phyloP scores from a whole-genome alignment of 2,329 filamentous ascomycete species.

The Ceratocystis variospora region DNA sequence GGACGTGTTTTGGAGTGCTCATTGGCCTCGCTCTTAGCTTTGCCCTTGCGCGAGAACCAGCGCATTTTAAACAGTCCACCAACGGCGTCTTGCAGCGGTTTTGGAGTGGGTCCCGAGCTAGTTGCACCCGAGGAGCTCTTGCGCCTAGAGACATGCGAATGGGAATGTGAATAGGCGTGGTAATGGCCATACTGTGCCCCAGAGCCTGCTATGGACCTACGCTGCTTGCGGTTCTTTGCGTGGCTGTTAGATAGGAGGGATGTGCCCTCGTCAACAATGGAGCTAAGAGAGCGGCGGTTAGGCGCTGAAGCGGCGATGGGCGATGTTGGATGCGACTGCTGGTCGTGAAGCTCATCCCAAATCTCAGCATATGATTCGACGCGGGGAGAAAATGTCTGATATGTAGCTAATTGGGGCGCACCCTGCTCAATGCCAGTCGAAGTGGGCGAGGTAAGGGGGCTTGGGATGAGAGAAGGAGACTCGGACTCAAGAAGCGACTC shows the following conservation, averaged over 20 bases:
- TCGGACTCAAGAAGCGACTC: slow-evolving; percentile 27
- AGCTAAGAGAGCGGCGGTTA: slow-evolving; percentile 24
- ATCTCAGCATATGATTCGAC: slow-evolving; percentile 53
- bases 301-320: slow-evolving; percentile 24
- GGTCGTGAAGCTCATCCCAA: slow-evolving; percentile 77
- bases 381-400: slow-evolving; percentile 24
- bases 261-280: slow-evolving; percentile 21
- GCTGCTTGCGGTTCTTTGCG: slow-evolving; percentile 32
- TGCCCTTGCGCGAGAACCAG: slow-evolving; percentile 35
- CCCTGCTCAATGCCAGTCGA: slow-evolving; percentile 22
- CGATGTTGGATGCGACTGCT: slow-evolving; percentile 25
- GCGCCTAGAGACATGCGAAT: not conserved
- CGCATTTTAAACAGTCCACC: slow-evolving; percentile 40
- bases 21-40: not conserved
- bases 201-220: slow-evolving; percentile 32
- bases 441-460: slow-evolving; percentile 26
- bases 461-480: slow-evolving; percentile 22
- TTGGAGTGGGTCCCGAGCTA: not conserved
- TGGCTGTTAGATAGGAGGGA: not conserved
- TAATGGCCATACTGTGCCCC: slow-evolving; percentile 24
- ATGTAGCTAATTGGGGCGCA: slow-evolving; percentile 23
- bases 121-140: not conserved
- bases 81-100: slow-evolving; percentile 35
- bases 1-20: not conserved
- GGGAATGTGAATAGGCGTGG: not conserved